Base-by-base conservation (phyloP, 129 eudicot species). In the Flaveria trinervia region DNA sequence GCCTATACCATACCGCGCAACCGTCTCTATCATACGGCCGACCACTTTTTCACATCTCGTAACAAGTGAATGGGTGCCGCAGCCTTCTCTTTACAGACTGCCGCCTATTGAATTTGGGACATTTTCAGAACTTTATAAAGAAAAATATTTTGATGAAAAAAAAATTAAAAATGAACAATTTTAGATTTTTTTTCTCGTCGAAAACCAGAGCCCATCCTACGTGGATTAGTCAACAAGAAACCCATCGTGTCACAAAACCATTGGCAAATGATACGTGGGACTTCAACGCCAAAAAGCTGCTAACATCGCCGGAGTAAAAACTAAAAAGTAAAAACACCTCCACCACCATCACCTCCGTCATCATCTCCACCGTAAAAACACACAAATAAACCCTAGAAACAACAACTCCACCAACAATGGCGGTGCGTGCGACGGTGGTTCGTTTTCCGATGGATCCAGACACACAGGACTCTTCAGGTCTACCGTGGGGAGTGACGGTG, bases 401-500 rank as follows among this genome's bases (percentile, higher is more conserved):
- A 18, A 33, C 6, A 22, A 17, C 17, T 26, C 28, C 10, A n/a
- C 56, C 16, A 73, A 18, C 13, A 72, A 94, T 94, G 99, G 89
- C 99, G 83, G 87, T 94, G 28, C 91, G 96, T 9, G 83, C 96
- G 46, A 85, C 97, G 69, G 82, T 89, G 77, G 20, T 69, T 18
- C 96, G 99, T 56, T 94, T 94, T 71, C 93, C 97, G 50, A 18
- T 44, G 67, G 89, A 89, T 71, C 89, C 80, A 23, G 89, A 83
- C 71, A 88, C 89, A 10, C 90, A 85, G 71, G 97, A 94, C 68
- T 77, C 86, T 6, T 87, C 93, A 20, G 99, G 97, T 46, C 50
- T 89, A 5, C 97, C 96, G 9, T 94, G 99, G 99, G 99, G 99
- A 13, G 85, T 91, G 23, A 85, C 97, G 22, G 79, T 94, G 55